Evolutionary conservation across 805 yeast species (phyloP).

Genomic region (Cyberlindnera misumaiensis): DNA sequence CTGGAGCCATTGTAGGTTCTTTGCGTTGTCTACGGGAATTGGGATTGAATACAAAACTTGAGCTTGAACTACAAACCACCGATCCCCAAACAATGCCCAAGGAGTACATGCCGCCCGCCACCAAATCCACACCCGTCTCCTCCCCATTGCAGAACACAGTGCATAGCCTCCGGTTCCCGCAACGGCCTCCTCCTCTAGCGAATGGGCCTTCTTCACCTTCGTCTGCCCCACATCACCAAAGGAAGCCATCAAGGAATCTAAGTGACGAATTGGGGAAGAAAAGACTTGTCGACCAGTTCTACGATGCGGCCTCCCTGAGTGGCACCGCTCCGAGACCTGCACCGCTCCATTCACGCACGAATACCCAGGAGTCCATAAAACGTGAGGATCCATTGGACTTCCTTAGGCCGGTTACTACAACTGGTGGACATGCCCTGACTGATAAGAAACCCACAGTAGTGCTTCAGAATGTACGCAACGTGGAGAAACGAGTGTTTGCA

Average conservation of each 20-base stretch:
- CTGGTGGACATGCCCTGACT: neutral
- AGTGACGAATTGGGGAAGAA: constrained; percentile 5
- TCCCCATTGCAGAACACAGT: constrained; percentile 11
- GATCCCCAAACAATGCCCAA: neutral
- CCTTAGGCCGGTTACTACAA: neutral
- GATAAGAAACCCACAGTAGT: neutral
- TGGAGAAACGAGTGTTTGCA: constrained; percentile 1
- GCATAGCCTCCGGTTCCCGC: constrained; percentile 2
- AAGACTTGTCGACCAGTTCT: constrained; percentile 18
- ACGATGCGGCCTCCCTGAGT: constrained; percentile 4
- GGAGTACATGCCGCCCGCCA: constrained; percentile 4
- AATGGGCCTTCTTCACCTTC: neutral
- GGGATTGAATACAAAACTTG: too few species aligned
- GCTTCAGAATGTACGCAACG: neutral
- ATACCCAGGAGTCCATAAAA: constrained; percentile 4
- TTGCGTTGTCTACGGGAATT: neutral
- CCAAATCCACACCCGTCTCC: constrained; percentile 15
- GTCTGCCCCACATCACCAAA: neutral
- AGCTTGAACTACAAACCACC: neutral
- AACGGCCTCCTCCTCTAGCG: neutral
- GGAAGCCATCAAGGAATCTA: neutral
- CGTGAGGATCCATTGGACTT: constrained; percentile 3
- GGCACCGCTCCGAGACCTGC: constrained; percentile 1
- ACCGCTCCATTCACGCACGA: constrained; percentile 6
- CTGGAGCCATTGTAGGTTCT: constrained; percentile 9